phyloP scores from a whole-genome alignment of 352 stramenopile genomes.

The Phytophthora fragariae region DNA sequence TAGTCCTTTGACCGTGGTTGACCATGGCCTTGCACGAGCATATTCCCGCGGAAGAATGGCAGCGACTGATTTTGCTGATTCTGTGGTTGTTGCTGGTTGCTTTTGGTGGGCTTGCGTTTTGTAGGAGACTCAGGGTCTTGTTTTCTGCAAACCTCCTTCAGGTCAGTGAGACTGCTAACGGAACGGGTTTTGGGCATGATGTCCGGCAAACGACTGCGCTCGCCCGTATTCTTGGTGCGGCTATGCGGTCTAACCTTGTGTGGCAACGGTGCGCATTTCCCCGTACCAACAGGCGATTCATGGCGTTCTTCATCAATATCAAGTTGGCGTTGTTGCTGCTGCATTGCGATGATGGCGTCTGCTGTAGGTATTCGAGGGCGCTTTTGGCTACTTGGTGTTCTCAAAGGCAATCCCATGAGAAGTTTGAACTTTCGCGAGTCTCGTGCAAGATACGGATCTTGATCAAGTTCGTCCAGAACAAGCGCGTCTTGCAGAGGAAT shows the following conservation, averaged over 20 bases:
- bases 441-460: conserved; percentile 57
- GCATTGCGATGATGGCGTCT: conserved; percentile 45
- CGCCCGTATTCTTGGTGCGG: conserved; percentile 14
- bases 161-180: conserved; percentile 31
- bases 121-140: conserved; percentile 18
- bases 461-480: conserved; percentile 52
- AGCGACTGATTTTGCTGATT: conserved; percentile 48
- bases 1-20: conserved; percentile 58
- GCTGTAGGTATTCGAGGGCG: conserved; percentile 49
- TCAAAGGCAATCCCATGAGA: conserved; percentile 56
- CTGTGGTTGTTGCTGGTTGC: conserved; percentile 36
- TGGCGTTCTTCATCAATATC: conserved; percentile 37
- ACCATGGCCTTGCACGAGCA: conserved; percentile 63
- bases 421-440: conserved; percentile 66
- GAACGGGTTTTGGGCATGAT: conserved; percentile 21
- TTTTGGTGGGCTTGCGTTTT: conserved; percentile 27
- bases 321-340: conserved; percentile 40
- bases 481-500: conserved; percentile 51
- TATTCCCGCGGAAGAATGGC: conserved; percentile 79
- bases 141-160: conserved; percentile 39
- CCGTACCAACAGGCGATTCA: conserved; percentile 14
- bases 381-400: conserved; percentile 39
- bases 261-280: conserved; percentile 15
- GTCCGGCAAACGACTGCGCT: conserved; percentile 28
- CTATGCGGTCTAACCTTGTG: conserved; percentile 14